A percentile compares a stretch with the other conserved stretches of the same genome.
Evolutionary conservation across 129 eudicot genomes (phyloP).

Genomic region (Gnaphalium uliginosum): DNA sequence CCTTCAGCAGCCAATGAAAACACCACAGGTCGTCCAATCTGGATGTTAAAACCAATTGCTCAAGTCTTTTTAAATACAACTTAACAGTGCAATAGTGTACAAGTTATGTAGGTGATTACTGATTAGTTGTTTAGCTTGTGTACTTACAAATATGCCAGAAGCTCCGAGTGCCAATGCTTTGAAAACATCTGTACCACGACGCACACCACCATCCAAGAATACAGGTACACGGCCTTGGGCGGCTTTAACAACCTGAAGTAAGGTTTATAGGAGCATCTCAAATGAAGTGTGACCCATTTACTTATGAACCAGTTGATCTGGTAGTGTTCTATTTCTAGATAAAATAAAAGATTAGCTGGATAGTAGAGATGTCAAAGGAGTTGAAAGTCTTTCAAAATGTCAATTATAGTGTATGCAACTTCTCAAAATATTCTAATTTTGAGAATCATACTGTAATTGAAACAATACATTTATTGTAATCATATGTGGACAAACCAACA

Average conservation of each 20-base stretch:
- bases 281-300: not conserved
- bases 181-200: slow-evolving; percentile 88
- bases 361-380: not conserved
- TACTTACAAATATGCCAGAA: slow-evolving; percentile 64
- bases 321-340: not conserved
- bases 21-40: slow-evolving; percentile 76
- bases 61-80: not conserved
- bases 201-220: slow-evolving; percentile 86
- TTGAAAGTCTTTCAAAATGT: not conserved
- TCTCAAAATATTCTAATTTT: too few species aligned
- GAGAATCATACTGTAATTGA: too few species aligned
- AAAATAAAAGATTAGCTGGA: not conserved
- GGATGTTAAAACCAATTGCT: slow-evolving; percentile 19
- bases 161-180: slow-evolving; percentile 76
- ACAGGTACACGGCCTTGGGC: slow-evolving; percentile 85
- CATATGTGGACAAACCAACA: not conserved
- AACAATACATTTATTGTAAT: too few species aligned
- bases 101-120: not conserved
- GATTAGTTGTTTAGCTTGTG: not conserved
- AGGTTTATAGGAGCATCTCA: not conserved
- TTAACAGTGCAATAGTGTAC: not conserved
- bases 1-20: slow-evolving; percentile 90
- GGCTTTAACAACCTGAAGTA: slow-evolving; percentile 73
- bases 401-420: too few species aligned
- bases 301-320: not conserved